Base-by-base conservation (phyloP, 2,329 filamentous ascomycete species). In the Stemphylium vesicarium region DNA sequence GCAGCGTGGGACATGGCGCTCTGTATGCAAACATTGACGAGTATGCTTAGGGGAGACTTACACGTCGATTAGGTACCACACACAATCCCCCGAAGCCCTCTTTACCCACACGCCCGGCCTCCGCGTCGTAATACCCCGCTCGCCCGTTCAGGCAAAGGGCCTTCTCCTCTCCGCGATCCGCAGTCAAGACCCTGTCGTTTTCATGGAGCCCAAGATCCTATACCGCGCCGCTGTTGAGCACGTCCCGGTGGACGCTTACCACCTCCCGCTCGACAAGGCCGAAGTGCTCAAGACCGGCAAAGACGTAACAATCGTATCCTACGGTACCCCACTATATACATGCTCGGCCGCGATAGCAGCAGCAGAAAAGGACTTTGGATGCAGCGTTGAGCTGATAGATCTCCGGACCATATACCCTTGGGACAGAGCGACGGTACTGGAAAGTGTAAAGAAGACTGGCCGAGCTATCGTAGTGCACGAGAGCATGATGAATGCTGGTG, bases 191-290 rank as follows among this genome's bases (percentile, higher is more conserved):
- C 93, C 93, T 0, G 91, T 94, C 59, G 81, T 97, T 48, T 96
- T 97, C 76, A 88, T 97, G 88, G 93, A 97, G 74, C 93, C 93
- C 39, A 97, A 97, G 79, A 90, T 95, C 41, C 80, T 97, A 11
- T 97, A 97, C 75, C 88, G 93, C 16, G 92, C 93, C 0, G 91
- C 93, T 0, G 91, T 96, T 24, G 93, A 97, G 75, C 91, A 96
- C 74, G 93, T 97, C 1, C 93, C 93, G 0, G 85, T 87, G 1
- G 88, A 86, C 18, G 80, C 90, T 3, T 97, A 95, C 73, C 86
- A 87, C n/a, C 82, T 97, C 12, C 92, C 92, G 0, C 81, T 97
- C 10, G 91, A 88, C 65, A 94, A 91, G 73, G 93, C 93, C 0
- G 92, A 97, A 72, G 77, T 96, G 0, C 72, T 97, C 18, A 94